phyloP scores from a whole-genome alignment of 352 stramenopile species.

The Pythium periplocum region DNA sequence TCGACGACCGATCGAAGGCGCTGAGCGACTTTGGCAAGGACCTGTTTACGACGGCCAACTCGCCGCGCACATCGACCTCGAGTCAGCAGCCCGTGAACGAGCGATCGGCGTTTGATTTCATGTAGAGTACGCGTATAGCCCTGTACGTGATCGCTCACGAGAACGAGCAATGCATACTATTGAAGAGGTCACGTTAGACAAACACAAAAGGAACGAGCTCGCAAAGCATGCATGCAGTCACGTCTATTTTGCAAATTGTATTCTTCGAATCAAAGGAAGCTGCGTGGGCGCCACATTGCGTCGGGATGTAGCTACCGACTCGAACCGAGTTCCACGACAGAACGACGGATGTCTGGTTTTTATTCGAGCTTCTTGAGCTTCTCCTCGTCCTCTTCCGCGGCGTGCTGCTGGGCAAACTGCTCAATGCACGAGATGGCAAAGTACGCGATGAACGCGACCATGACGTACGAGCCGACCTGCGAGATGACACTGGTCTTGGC shows the following conservation, averaged over 20 bases:
- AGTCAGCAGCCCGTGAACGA: constrained; percentile 7
- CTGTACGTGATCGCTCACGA: neutral
- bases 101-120: constrained; percentile 85
- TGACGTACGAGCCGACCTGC: constrained; percentile 70
- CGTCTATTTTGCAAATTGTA: constrained; percentile 17
- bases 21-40: constrained; percentile 82
- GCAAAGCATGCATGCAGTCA: constrained; percentile 2
- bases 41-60: constrained; percentile 83
- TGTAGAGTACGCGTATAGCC: constrained; percentile 53
- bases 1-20: constrained; percentile 58
- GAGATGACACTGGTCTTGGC: constrained; percentile 69
- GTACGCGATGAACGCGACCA: constrained; percentile 86
- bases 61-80: constrained; percentile 28
- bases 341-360: neutral
- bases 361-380: constrained; percentile 73
- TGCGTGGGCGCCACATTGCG: no score
- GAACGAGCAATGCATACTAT: constrained; percentile 1
- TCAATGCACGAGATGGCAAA: constrained; percentile 89
- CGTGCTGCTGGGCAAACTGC: constrained; percentile 88
- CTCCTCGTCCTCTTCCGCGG: constrained; percentile 83
- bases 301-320: no score
- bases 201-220: neutral
- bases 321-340: no score
- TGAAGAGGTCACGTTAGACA: neutral
- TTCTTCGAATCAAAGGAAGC: no score